phyloP scores from a whole-genome alignment of 2,329 filamentous ascomycete genomes.

The Myriosclerotinia scirpicola region DNA sequence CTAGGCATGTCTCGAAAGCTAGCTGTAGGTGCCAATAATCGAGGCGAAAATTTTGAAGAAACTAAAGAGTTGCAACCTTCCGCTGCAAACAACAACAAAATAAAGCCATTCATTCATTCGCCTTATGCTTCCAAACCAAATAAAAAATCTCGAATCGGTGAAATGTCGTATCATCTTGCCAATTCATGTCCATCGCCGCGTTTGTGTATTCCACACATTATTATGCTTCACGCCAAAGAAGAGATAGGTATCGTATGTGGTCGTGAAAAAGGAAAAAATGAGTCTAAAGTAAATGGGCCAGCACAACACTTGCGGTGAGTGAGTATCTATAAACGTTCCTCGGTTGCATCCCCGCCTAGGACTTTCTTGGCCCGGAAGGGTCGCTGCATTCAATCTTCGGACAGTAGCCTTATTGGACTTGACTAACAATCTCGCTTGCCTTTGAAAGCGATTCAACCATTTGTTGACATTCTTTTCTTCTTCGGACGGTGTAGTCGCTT shows the following conservation, averaged over 20 bases:
- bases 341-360: constrained; percentile 25
- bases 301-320: constrained; percentile 28
- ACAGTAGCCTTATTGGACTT: constrained; percentile 49
- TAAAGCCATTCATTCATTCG: constrained; percentile 27
- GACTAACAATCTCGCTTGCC: constrained; percentile 94
- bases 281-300: constrained; percentile 29
- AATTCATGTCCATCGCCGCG: constrained; percentile 26
- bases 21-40: constrained; percentile 13
- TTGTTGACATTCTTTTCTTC: constrained; percentile 97
- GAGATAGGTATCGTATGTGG: constrained; percentile 35
- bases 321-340: constrained; percentile 28
- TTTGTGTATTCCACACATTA: constrained; percentile 32
- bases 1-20: constrained; percentile 4
- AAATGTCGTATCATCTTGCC: constrained; percentile 11
- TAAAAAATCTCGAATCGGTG: constrained; percentile 10
- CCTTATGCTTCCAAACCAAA: constrained; percentile 28
- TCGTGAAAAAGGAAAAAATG: constrained; percentile 26
- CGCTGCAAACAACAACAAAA: constrained; percentile 19
- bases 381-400: constrained; percentile 27
- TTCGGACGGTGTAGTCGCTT: constrained; percentile 91
- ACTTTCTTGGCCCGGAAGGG: constrained; percentile 25
- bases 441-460: constrained; percentile 94
- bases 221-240: constrained; percentile 32
- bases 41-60: constrained; percentile 24
- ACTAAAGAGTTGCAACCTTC: constrained; percentile 25